Conservation (phyloP, 2,329 filamentous ascomycete species). For the Zymoseptoria passerinii region DNA sequence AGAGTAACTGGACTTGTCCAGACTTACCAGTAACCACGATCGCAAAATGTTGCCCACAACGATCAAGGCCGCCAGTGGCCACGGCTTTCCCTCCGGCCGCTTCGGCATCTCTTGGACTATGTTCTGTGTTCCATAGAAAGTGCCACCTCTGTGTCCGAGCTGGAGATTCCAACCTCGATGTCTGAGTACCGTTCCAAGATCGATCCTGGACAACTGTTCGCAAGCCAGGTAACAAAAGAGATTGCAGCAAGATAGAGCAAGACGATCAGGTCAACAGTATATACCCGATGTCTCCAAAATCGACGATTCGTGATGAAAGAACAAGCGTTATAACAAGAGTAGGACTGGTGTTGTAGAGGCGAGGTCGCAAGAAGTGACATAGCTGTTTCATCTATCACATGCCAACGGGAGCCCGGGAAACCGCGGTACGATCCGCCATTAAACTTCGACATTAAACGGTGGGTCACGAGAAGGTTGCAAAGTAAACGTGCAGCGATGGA, state of each 20-base stretch:
- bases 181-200: neutral
- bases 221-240: neutral
- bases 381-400: neutral
- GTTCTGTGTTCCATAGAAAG: neutral
- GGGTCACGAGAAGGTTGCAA: too few relatives aligned
- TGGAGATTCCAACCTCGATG: too few relatives aligned
- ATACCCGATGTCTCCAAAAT: neutral
- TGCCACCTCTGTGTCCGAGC: too few relatives aligned
- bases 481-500: too few relatives aligned
- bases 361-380: neutral
- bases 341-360: neutral
- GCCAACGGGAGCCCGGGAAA: neutral
- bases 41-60: constrained; percentile 1
- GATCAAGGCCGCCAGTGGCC: neutral
- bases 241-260: neutral
- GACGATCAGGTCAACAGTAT: neutral
- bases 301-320: neutral
- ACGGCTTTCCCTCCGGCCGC: neutral
- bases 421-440: neutral
- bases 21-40: constrained; percentile 1
- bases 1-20: too few relatives aligned
- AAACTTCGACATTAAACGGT: neutral
- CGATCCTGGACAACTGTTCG: neutral
- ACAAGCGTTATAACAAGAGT: neutral
- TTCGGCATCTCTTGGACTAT: neutral